A percentile compares a stretch with the other conserved stretches of the same genome.
These are phyloP conservation scores for Pichia sp. DNA, from an alignment of 1,139 yeast genomes.

Conservation along the genomic window DNA sequence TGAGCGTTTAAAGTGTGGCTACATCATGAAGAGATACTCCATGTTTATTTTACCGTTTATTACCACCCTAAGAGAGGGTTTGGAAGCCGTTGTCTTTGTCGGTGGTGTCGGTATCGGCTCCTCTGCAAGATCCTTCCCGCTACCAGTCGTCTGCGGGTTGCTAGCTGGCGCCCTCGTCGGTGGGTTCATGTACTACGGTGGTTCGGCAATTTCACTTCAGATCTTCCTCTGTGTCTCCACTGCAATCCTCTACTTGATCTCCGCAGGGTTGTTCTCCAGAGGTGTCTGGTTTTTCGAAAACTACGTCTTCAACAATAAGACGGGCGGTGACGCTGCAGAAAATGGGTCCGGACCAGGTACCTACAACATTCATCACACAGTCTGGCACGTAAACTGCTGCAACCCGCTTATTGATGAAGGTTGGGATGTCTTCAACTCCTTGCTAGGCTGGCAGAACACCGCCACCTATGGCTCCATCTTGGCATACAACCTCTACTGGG, in stretches of 20 bases:
- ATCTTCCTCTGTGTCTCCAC: slow-evolving; percentile 77
- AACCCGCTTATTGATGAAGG: slow-evolving; percentile 83
- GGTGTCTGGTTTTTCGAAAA: slow-evolving; percentile 84
- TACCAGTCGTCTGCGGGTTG: slow-evolving; percentile 76
- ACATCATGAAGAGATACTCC: slow-evolving; percentile 55
- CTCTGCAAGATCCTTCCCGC: slow-evolving; percentile 66
- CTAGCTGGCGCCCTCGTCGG: slow-evolving; percentile 70
- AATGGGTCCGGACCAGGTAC: slow-evolving; percentile 90
- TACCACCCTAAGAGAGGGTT: slow-evolving; percentile 80
- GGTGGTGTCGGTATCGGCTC: slow-evolving; percentile 62
- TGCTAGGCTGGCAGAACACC: slow-evolving; percentile 86
- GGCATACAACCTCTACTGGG: slow-evolving; percentile 82
- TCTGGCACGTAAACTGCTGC: slow-evolving; percentile 95
- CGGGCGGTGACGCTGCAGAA: slow-evolving; percentile 90
- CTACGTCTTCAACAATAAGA: slow-evolving; percentile 52
- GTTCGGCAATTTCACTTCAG: slow-evolving; percentile 69
- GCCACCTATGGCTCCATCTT: slow-evolving; percentile 87
- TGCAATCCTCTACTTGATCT: slow-evolving; percentile 73
- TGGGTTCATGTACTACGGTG: slow-evolving; percentile 63
- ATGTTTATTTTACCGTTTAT: slow-evolving; percentile 75
- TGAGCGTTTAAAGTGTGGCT: slow-evolving; percentile 41
- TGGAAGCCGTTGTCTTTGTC: slow-evolving; percentile 82
- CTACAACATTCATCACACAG: slow-evolving; percentile 68
- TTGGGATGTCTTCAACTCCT: slow-evolving; percentile 89
- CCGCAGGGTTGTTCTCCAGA: slow-evolving; percentile 85